Evolutionary conservation across 768 basidiomycete genomes (phyloP).

Genomic region (Daedaleopsis sinensis): DNA sequence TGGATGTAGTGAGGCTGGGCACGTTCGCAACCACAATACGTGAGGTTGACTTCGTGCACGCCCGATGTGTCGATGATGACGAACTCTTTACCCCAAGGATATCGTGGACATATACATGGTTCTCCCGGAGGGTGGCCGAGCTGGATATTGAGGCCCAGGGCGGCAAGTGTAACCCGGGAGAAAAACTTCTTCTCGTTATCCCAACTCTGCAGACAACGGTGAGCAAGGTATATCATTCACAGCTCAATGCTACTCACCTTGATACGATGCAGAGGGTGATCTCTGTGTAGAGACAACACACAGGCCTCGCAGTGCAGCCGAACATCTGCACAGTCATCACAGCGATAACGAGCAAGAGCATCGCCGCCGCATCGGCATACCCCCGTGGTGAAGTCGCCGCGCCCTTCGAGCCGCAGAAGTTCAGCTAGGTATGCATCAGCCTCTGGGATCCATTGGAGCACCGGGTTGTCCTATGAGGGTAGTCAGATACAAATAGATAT

Average conservation of each 20-base stretch:
- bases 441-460: conserved; percentile 2
- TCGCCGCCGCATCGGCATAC: not conserved
- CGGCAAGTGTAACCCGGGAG: conserved; percentile 10
- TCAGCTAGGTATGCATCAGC: conserved; percentile 1
- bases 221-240: not conserved
- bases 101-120: conserved; percentile 9
- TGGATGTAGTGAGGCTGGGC: conserved; percentile 14
- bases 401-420: conserved; percentile 11
- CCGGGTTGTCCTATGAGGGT: not conserved
- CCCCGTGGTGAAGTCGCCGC: not conserved
- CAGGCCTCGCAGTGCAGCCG: not conserved
- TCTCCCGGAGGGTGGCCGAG: conserved; percentile 27
- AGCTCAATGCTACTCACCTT: conserved; percentile 16
- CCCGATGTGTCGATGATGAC: conserved; percentile 30
- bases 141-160: conserved; percentile 27
- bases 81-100: conserved; percentile 9
- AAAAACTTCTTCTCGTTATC: not conserved
- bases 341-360: not conserved
- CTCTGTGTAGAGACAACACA: conserved; percentile 5
- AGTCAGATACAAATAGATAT: not conserved
- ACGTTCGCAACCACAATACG: conserved; percentile 29
- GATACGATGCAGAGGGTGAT: conserved; percentile 23
- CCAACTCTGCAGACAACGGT: not conserved
- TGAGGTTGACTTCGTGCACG: conserved; percentile 25
- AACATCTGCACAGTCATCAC: not conserved